A percentile compares a stretch with the other conserved stretches of the same genome.
phyloP scores from a whole-genome alignment of 768 basidiomycete species.

The Suillus fuscotomentosus region DNA sequence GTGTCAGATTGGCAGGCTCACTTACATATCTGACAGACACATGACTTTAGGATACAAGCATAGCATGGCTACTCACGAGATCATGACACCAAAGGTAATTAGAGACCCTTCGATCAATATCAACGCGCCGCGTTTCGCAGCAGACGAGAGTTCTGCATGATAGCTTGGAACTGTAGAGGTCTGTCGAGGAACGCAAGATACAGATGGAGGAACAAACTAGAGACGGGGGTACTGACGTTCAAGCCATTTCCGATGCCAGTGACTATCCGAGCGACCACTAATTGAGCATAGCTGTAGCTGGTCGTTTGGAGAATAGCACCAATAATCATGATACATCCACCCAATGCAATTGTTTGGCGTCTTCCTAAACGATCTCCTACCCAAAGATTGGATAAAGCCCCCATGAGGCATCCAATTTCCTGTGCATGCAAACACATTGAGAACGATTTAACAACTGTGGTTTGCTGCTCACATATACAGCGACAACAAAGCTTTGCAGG shows the following conservation, averaged over 20 bases:
- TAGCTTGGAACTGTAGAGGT: conserved; percentile 67
- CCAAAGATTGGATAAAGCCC: conserved; percentile 62
- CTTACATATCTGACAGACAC: conserved; percentile 14
- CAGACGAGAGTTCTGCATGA: conserved; percentile 65
- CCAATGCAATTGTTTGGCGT: conserved; percentile 54
- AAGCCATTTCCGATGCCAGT: conserved; percentile 68
- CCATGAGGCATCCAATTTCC: conserved; percentile 65
- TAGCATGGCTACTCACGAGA: conserved; percentile 43
- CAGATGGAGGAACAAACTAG: background rate
- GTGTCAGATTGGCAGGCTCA: background rate
- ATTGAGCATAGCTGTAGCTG: conserved; percentile 56
- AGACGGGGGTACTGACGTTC: conserved; percentile 37
- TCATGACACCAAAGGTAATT: conserved; percentile 63
- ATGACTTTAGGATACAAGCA: background rate
- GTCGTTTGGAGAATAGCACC: conserved; percentile 62
- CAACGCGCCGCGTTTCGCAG: conserved; percentile 55
- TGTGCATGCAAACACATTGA: conserved; percentile 21
- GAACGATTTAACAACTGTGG: background rate
- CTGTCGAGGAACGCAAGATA: conserved; percentile 23
- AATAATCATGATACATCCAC: conserved; percentile 58
- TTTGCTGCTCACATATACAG: conserved; percentile 50
- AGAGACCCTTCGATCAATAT: conserved; percentile 67
- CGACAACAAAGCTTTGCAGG: conserved; percentile 58
- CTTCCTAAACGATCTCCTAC: conserved; percentile 60
- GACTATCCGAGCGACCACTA: conserved; percentile 58